These are phyloP conservation scores for Chenopodium album DNA, from an alignment of 148 eudicot species.

Conservation along the genomic window DNA sequence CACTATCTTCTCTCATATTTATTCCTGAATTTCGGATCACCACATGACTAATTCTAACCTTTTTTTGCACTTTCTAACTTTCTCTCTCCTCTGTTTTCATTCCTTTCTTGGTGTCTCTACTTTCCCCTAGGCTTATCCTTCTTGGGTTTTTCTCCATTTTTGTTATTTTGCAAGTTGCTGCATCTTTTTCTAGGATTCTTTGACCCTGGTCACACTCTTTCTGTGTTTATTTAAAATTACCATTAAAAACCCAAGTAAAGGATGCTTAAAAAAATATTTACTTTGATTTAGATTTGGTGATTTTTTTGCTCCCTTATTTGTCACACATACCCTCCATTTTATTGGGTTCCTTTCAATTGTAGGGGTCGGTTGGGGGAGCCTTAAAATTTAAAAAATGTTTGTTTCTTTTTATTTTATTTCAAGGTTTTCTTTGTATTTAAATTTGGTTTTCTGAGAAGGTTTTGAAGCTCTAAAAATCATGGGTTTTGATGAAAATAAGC, in stretches of 20 bases:
- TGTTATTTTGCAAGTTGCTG: conserved; percentile 16
- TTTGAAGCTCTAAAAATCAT: conserved; percentile 37
- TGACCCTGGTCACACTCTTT: conserved; percentile 32
- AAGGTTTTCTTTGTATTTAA: neutral
- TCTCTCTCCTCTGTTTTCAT: conserved; percentile 11
- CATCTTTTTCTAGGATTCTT: conserved; percentile 36
- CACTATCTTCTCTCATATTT: conserved; percentile 10
- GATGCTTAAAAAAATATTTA: neutral
- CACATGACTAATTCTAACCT: conserved; percentile 33
- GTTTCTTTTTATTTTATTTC: neutral
- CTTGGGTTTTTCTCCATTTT: conserved; percentile 10
- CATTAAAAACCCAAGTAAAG: too few species aligned
- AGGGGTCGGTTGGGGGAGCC: neutral
- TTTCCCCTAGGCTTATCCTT: conserved; percentile 31
- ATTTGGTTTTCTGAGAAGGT: conserved; percentile 26
- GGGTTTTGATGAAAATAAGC: conserved; percentile 60
- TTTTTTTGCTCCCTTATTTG: neutral
- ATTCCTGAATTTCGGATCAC: conserved; percentile 34
- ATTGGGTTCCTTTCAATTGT: neutral
- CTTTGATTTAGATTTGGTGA: neutral
- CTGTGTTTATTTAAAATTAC: neutral
- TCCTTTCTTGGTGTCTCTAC: conserved; percentile 21
- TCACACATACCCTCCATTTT: conserved; percentile 11
- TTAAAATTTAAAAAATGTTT: neutral
- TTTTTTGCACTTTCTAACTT: neutral